These are phyloP conservation scores for Cardiospermum halicacabum DNA, from an alignment of 345 rosid species.

Conservation along the genomic window DNA sequence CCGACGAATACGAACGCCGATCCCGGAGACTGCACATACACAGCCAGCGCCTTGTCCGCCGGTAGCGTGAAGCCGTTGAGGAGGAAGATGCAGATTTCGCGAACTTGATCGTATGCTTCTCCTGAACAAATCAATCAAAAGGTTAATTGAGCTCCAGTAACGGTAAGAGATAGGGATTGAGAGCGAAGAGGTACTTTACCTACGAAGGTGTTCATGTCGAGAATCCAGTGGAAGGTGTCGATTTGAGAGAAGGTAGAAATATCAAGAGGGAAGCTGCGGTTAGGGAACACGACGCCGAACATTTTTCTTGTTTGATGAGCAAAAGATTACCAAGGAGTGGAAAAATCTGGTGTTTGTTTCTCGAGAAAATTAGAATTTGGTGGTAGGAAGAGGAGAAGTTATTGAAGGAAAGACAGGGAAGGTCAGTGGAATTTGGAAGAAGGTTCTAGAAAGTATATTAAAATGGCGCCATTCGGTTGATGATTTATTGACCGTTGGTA, in stretches of 20 bases:
- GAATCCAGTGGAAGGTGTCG: slow-evolving; percentile 90
- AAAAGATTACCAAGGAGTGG: neutral
- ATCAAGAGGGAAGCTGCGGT: slow-evolving; percentile 93
- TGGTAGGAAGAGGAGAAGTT: neutral
- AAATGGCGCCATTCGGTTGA: neutral
- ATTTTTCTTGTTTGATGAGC: slow-evolving; percentile 14
- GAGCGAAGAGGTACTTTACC: slow-evolving; percentile 28
- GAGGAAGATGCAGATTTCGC: slow-evolving; percentile 82
- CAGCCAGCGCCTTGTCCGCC: slow-evolving; percentile 86
- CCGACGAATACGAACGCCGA: slow-evolving; percentile 80
- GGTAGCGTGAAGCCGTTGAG: slow-evolving; percentile 75
- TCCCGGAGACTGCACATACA: slow-evolving; percentile 88
- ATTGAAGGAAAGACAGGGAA: neutral
- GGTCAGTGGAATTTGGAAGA: neutral
- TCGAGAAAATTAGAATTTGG: neutral
- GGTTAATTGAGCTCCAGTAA: neutral
- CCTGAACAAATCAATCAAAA: slow-evolving; percentile 31
- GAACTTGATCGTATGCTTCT: slow-evolving; percentile 76
- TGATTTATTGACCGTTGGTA: neutral
- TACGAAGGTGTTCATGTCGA: slow-evolving; percentile 95
- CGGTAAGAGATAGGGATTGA: neutral
- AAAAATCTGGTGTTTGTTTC: neutral
- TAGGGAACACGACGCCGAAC: slow-evolving; percentile 97
- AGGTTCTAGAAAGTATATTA: neutral
- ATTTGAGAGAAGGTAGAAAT: slow-evolving; percentile 85